These are phyloP conservation scores for Pseudogymnoascus sp. DNA, from an alignment of 2,329 filamentous ascomycete species.

Conservation along the genomic window DNA sequence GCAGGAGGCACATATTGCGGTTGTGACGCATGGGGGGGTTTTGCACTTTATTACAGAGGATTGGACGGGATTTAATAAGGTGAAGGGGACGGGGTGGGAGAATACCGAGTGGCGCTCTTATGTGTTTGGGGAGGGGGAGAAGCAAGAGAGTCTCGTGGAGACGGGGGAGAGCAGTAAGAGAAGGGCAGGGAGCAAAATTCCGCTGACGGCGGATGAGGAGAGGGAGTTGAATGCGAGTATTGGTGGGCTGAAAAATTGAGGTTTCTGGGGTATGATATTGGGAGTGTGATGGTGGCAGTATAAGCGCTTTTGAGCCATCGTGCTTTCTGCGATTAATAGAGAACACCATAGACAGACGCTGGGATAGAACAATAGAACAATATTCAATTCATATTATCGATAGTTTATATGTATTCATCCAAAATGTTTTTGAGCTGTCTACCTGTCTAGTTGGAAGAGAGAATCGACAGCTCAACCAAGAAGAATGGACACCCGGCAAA, in stretches of 20 bases:
- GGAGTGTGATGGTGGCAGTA: neutral
- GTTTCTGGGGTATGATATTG: neutral
- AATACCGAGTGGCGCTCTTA: conserved; percentile 27
- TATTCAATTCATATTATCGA: neutral
- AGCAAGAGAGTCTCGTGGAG: conserved; percentile 22
- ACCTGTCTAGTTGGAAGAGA: no score
- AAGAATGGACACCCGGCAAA: no score
- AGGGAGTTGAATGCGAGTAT: conserved; percentile 19
- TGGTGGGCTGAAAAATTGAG: conserved; percentile 17
- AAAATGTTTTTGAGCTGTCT: no score
- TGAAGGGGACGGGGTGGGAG: conserved; percentile 26
- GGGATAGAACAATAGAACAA: neutral
- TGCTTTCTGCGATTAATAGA: neutral
- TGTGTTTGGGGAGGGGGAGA: conserved; percentile 19
- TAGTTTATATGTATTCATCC: neutral
- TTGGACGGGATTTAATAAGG: conserved; percentile 48
- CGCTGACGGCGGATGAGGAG: conserved; percentile 24
- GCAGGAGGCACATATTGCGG: conserved; percentile 57
- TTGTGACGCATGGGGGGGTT: conserved; percentile 78
- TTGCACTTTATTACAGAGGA: conserved; percentile 81
- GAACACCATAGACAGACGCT: neutral
- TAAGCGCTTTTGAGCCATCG: neutral
- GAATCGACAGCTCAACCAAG: no score
- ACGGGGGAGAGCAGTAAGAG: conserved; percentile 21
- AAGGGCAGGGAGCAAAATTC: conserved; percentile 20